A percentile compares a stretch with the other conserved stretches of the same genome.
phyloP scores from a whole-genome alignment of 2,329 filamentous ascomycete species.

The Cladophialophora yegresii region DNA sequence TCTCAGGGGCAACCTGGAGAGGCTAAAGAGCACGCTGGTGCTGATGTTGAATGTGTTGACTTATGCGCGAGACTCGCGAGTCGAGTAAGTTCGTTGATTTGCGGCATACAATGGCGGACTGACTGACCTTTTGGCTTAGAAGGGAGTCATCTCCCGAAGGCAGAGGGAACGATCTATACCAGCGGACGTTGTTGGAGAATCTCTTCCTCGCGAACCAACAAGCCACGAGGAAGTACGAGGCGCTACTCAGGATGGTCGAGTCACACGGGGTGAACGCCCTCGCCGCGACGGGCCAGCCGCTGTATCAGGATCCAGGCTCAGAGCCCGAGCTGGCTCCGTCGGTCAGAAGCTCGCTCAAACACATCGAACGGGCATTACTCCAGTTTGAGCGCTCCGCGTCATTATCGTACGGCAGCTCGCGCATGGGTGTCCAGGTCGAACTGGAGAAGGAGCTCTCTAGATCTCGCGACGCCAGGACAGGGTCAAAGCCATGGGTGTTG shows the following conservation, averaged over 20 bases:
- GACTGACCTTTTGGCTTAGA: not conserved
- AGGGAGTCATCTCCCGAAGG: not conserved
- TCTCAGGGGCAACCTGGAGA: constrained; percentile 39
- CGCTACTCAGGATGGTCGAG: constrained; percentile 6
- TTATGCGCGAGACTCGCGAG: constrained; percentile 37
- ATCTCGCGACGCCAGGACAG: not conserved
- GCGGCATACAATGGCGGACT: not conserved
- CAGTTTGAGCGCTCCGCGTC: constrained; percentile 13
- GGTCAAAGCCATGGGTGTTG: constrained; percentile 6
- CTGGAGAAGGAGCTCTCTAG: constrained; percentile 11
- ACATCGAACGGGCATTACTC: constrained; percentile 12
- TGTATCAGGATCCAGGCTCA: not conserved
- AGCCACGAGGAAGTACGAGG: constrained; percentile 16
- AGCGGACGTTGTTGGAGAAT: constrained; percentile 16
- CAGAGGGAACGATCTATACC: constrained; percentile 3
- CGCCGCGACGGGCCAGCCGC: not conserved
- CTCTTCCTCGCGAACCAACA: constrained; percentile 19
- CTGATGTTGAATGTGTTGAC: constrained; percentile 41
- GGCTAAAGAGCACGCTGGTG: constrained; percentile 39
- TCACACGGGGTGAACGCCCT: not conserved
- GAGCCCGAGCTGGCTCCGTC: constrained; percentile 1
- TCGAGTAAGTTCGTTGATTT: constrained; percentile 10
- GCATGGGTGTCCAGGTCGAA: constrained; percentile 12
- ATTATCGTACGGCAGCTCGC: not conserved
- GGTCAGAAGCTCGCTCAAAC: constrained; percentile 5